phyloP scores from a whole-genome alignment of 495 filamentous ascomycete genomes.

The Letharia columbiana region DNA sequence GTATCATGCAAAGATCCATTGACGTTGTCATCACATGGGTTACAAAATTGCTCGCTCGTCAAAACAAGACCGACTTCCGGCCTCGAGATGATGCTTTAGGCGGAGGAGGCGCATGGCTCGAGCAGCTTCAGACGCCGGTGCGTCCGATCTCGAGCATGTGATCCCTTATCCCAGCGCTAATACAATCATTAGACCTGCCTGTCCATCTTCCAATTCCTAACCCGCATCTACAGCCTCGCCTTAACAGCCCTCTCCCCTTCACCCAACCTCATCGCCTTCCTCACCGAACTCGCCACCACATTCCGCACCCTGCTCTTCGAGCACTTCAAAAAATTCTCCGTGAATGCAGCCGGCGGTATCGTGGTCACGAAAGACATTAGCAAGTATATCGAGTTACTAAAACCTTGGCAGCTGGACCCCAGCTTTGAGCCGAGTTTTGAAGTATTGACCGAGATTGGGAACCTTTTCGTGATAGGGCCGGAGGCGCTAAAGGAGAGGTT shows the following conservation, averaged over 20 bases:
- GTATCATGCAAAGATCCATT: conserved; percentile 75
- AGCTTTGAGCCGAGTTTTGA: conserved; percentile 62
- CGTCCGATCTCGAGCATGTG: conserved; percentile 15
- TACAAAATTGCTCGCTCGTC: conserved; percentile 59
- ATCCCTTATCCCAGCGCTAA: background rate
- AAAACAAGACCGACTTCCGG: conserved; percentile 89
- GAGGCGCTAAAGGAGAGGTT: conserved; percentile 80
- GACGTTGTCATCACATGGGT: conserved; percentile 78
- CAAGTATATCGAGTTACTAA: conserved; percentile 74
- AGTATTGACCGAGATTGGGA: conserved; percentile 86
- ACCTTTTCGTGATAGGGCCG: conserved; percentile 86
- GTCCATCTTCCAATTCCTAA: conserved; percentile 67
- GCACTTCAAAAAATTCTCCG: conserved; percentile 87
- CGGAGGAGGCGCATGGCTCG: conserved; percentile 46
- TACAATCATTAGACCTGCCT: conserved; percentile 53
- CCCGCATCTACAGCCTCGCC: conserved; percentile 50
- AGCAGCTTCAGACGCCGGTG: conserved; percentile 72
- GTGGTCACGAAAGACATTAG: conserved; percentile 96
- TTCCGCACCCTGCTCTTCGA: conserved; percentile 71
- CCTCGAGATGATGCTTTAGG: conserved; percentile 76
- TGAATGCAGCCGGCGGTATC: conserved; percentile 83
- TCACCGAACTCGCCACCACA: conserved; percentile 75
- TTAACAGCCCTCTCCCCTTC: conserved; percentile 63
- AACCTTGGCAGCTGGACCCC: conserved; percentile 66
- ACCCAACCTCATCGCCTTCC: conserved; percentile 66